Evolutionary conservation across 139 green algal genomes (phyloP).

Genomic region (Micractinium sp.): DNA sequence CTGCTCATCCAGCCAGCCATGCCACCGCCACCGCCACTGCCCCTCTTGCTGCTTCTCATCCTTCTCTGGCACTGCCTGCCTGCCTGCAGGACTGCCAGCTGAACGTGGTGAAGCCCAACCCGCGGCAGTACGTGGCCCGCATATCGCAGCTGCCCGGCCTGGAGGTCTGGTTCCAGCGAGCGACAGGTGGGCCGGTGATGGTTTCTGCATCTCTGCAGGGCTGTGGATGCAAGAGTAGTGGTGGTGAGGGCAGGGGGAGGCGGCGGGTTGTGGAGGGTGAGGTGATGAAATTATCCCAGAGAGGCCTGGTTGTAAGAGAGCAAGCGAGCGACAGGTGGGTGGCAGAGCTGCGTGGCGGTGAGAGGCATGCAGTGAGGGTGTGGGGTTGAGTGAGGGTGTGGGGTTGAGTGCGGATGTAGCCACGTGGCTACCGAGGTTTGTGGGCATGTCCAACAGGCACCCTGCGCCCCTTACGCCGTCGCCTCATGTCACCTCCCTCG

Average conservation of each 20-base stretch:
- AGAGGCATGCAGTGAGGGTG: too few relatives aligned
- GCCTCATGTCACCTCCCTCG: too few relatives aligned
- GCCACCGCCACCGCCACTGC: neutral
- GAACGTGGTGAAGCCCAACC: conserved; percentile 96
- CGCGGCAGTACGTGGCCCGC: conserved; percentile 94
- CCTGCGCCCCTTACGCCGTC: too few relatives aligned
- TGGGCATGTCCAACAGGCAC: too few relatives aligned
- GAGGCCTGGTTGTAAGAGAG: neutral
- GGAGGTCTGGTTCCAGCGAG: conserved; percentile 98
- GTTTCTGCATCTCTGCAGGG: neutral
- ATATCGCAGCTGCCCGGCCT: conserved; percentile 91
- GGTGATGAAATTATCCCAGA: too few relatives aligned
- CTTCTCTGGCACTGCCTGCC: too few relatives aligned
- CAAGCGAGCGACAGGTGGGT: too few relatives aligned
- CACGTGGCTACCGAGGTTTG: too few relatives aligned
- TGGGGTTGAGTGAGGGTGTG: neutral
- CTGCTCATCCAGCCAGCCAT: too few relatives aligned
- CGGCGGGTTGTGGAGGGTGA: neutral
- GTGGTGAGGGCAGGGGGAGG: neutral
- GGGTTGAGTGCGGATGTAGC: too few relatives aligned
- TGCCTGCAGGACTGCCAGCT: conserved; percentile 86
- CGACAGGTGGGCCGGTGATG: conserved; percentile 1
- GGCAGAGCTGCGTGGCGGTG: neutral
- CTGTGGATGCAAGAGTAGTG: neutral
- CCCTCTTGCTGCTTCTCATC: too few relatives aligned